A percentile compares a stretch with the other conserved stretches of the same genome.
These are phyloP conservation scores for Volvariella surrecta DNA, from an alignment of 1,284 basidiomycete genomes.

Conservation along the genomic window DNA sequence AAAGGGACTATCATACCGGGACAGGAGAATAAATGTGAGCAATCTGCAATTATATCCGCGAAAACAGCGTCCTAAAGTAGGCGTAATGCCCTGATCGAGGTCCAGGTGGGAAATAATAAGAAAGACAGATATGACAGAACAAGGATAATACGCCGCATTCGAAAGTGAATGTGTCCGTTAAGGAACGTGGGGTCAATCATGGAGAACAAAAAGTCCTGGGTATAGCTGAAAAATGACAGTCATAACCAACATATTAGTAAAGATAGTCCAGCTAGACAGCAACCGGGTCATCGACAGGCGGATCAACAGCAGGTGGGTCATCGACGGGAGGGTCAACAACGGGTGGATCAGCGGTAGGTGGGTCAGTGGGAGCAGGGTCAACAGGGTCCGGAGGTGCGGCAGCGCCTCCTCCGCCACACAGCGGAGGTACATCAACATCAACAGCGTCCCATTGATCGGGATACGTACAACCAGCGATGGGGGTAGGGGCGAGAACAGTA, in stretches of 20 bases:
- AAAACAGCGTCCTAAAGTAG: too few species aligned
- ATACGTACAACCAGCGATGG: constrained; percentile 56
- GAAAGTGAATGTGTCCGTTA: too few species aligned
- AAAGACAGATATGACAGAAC: too few species aligned
- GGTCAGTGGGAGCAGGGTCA: background rate
- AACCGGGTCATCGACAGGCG: background rate
- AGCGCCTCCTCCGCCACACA: constrained; percentile 26
- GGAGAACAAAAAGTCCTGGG: constrained; percentile 7
- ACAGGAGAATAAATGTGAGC: too few species aligned
- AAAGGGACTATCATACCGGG: too few species aligned
- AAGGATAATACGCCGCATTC: too few species aligned
- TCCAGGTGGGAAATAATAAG: too few species aligned
- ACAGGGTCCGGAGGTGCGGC: constrained; percentile 10
- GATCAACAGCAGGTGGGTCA: background rate
- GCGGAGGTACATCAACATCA: constrained; percentile 34
- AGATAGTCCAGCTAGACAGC: too few species aligned
- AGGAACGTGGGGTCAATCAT: too few species aligned
- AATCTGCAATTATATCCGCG: too few species aligned
- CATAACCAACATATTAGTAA: background rate
- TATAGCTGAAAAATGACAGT: constrained; percentile 1
- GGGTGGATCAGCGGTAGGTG: background rate
- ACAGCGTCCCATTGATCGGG: constrained; percentile 54
- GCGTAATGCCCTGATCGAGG: too few species aligned
- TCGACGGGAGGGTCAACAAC: background rate
- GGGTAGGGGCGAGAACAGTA: constrained; percentile 42